phyloP scores from a whole-genome alignment of 1,284 basidiomycete genomes.

The Gymnopus androsaceus region DNA sequence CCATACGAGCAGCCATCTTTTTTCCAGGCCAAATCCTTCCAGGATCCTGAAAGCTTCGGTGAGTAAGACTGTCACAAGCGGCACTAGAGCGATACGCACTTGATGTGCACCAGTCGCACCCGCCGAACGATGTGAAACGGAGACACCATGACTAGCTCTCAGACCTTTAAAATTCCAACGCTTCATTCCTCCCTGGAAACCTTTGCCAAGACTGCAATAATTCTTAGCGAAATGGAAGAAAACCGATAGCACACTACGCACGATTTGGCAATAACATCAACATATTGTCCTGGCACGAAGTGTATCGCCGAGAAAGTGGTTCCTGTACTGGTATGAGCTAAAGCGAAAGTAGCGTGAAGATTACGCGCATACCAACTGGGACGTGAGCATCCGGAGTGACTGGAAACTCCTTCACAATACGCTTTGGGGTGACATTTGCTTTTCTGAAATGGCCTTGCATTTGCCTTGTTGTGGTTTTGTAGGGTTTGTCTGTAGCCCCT shows the following conservation, averaged over 20 bases:
- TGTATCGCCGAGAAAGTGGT: conserved; percentile 90
- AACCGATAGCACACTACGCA: conserved; percentile 44
- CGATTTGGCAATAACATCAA: conserved; percentile 93
- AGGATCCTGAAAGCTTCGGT: conserved; percentile 67
- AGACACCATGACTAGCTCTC: conserved; percentile 95
- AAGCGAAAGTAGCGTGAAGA: conserved; percentile 5
- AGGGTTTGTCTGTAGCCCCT: conserved; percentile 72
- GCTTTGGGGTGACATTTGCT: conserved; percentile 85
- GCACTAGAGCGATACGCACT: conserved; percentile 44
- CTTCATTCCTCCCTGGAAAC: conserved; percentile 98
- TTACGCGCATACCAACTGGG: conserved; percentile 69
- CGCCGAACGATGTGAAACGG: conserved; percentile 89
- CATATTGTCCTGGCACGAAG: conserved; percentile 96
- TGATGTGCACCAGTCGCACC: conserved; percentile 96
- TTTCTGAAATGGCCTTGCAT: conserved; percentile 88
- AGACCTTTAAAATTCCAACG: conserved; percentile 93
- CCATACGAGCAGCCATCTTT: conserved; percentile 98
- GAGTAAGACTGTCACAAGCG: conserved; percentile 16
- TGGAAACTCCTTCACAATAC: conserved; percentile 87
- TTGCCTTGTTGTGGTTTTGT: conserved; percentile 68
- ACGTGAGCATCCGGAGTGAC: conserved; percentile 89
- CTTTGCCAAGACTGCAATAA: conserved; percentile 84
- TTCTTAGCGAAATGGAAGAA: conserved; percentile 1
- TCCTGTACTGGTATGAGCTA: conserved; percentile 46
- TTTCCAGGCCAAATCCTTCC: conserved; percentile 95